These are phyloP conservation scores for Tilletiaria anomala DNA, from an alignment of 1,284 basidiomycete species.

Conservation along the genomic window DNA sequence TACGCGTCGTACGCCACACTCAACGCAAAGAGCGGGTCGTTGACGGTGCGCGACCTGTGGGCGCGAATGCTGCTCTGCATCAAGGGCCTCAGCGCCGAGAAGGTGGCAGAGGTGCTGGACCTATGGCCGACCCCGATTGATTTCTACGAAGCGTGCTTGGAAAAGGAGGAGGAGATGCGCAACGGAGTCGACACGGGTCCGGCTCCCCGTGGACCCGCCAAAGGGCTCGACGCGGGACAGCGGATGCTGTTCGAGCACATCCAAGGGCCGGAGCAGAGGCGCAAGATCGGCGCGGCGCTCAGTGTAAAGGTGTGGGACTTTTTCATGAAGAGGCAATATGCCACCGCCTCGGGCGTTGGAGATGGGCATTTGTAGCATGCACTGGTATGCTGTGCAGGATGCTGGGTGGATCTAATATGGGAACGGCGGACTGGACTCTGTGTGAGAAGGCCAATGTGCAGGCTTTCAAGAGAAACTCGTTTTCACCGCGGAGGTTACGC, in stretches of 20 bases:
- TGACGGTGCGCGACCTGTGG: constrained; percentile 44
- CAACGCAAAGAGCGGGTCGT: constrained; percentile 44
- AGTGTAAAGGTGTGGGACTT: constrained; percentile 3
- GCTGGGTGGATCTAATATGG: no score
- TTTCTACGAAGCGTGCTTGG: constrained; percentile 40
- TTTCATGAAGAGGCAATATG: not conserved
- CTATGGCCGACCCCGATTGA: constrained; percentile 44
- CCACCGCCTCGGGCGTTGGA: no score
- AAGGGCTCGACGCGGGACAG: not conserved
- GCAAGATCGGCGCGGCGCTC: constrained; percentile 1
- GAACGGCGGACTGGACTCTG: no score
- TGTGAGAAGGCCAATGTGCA: no score
- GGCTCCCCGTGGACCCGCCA: not conserved
- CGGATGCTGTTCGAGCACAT: not conserved
- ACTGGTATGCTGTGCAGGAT: no score
- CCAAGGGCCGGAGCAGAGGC: not conserved
- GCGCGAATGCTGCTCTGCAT: constrained; percentile 46
- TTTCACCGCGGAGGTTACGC: no score
- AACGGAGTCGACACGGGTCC: not conserved
- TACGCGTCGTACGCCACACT: constrained; percentile 44
- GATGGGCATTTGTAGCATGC: no score
- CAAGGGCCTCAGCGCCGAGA: constrained; percentile 46
- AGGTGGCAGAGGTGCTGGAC: constrained; percentile 43
- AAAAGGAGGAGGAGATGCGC: constrained; percentile 7
- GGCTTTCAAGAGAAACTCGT: no score